Evolutionary conservation across 331 rosid genomes (phyloP), one percentile per base, ranked within the genome.

Genomic region (Prunus yedoensis): DNA sequence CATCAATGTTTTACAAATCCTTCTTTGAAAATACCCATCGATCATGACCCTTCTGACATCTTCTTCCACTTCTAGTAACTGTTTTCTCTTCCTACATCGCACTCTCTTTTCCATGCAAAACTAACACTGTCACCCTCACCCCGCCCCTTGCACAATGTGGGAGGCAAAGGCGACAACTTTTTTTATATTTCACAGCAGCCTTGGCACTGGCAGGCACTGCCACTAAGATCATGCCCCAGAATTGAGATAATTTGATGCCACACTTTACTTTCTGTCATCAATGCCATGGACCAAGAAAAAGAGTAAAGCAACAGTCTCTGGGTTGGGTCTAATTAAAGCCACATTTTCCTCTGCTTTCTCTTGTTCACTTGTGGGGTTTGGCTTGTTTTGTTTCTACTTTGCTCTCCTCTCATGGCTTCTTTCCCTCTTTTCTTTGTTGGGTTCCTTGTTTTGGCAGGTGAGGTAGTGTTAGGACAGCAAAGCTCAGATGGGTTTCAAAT

Each of bases 381-480:
- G 50, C 11, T 63, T 1, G 35, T 5, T 35, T 61, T 1, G 21
- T 35, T 38, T 16, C 50, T 32, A 52, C 41, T 35, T 52, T 63
- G 59, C 3, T 35, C 69, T 41, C 67, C 66, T 50, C 76, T 56
- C 88, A 85, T 91, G 98, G 91, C 88, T 75, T 59, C 32, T 73
- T 21, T 80, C 75, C 67, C 75, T 75, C 21, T 85, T 75, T 30
- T 87, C 60, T 56, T 89, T 45, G 56, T 91, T 63, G 79, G 81
- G 79, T 84, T 88, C n/a, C 87, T 91, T 63, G 78, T 89, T 68
- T 84, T 87, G 53, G 64, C 79, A 41, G 71, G 79, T 41, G 79
- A 71, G 61, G 54, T 76, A 73, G 14, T 81, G 46, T 70, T 76
- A 38, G 73, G 63, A 64, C 56, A 18, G 13, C 20, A 61, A 9